Conservation (phyloP, 805 yeast species). For the Hanseniaspora vineae region DNA sequence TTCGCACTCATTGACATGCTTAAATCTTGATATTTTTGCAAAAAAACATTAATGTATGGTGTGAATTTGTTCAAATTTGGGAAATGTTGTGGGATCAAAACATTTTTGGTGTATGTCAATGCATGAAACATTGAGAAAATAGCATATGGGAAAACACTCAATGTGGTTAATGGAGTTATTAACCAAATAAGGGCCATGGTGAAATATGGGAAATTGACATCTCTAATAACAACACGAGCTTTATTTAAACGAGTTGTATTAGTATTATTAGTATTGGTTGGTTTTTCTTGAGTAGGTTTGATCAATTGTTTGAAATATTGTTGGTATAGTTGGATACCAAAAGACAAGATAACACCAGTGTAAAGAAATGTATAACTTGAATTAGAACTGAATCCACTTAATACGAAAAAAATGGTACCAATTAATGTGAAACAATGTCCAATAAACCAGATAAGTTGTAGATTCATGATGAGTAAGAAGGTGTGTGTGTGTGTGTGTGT, state of each 20-base stretch:
- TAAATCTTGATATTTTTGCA: conserved; percentile 42
- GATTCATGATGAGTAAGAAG: not conserved
- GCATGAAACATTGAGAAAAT: conserved; percentile 76
- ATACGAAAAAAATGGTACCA: conserved; percentile 27
- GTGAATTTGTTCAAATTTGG: conserved; percentile 18
- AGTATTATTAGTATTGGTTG: too few relatives aligned
- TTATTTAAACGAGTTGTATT: too few relatives aligned
- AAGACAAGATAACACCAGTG: conserved; percentile 55
- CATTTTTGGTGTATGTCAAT: conserved; percentile 53
- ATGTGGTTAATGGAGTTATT: conserved; percentile 33
- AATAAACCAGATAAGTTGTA: conserved; percentile 66
- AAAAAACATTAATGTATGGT: conserved; percentile 28
- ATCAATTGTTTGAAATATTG: conserved; percentile 22
- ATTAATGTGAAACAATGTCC: conserved; percentile 41
- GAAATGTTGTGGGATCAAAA: conserved; percentile 48
- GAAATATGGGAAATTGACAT: conserved; percentile 69
- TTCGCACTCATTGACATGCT: conserved; percentile 48
- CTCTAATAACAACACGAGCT: conserved; percentile 25
- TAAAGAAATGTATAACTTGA: conserved; percentile 48
- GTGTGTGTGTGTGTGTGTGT: not conserved
- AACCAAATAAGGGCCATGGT: conserved; percentile 41
- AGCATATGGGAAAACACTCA: conserved; percentile 61
- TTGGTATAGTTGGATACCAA: conserved; percentile 65
- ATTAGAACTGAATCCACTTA: conserved; percentile 21
- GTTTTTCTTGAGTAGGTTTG: conserved; percentile 12